Conservation (phyloP, 2,329 filamentous ascomycete species). For the Arthroderma sp. region DNA sequence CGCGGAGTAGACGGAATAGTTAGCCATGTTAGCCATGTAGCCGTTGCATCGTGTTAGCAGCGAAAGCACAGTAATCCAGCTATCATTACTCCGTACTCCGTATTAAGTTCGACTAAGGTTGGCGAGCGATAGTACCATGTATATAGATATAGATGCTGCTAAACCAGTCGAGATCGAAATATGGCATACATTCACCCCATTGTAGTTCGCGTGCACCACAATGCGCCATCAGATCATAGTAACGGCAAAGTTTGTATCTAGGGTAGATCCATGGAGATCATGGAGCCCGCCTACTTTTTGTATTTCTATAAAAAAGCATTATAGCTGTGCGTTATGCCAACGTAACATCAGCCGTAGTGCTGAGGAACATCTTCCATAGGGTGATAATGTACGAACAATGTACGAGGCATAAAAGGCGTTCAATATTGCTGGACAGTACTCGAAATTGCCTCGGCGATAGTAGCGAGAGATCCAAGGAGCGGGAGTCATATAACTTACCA, state of each 20-base stretch:
- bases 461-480: too few relatives aligned
- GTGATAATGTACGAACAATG: too few relatives aligned
- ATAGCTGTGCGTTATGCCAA: neutral
- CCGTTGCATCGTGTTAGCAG: too few relatives aligned
- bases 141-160: neutral
- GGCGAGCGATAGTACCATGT: neutral
- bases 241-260: neutral
- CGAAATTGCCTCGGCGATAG: too few relatives aligned
- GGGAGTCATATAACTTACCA: too few relatives aligned
- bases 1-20: too few relatives aligned
- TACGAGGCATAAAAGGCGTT: too few relatives aligned
- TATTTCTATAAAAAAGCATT: neutral
- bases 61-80: too few relatives aligned
- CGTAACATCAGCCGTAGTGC: neutral
- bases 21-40: too few relatives aligned
- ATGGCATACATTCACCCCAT: neutral
- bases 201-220: neutral
- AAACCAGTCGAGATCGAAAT: neutral
- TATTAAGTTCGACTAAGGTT: neutral
- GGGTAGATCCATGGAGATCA: neutral
- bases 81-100: too few relatives aligned
- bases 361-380: too few relatives aligned
- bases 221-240: neutral
- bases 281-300: neutral
- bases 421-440: too few relatives aligned